A percentile compares a stretch with the other conserved stretches of the same genome.
These are phyloP conservation scores for Diaporthe caulivora DNA, from an alignment of 2,329 filamentous ascomycete species.

Conservation along the genomic window DNA sequence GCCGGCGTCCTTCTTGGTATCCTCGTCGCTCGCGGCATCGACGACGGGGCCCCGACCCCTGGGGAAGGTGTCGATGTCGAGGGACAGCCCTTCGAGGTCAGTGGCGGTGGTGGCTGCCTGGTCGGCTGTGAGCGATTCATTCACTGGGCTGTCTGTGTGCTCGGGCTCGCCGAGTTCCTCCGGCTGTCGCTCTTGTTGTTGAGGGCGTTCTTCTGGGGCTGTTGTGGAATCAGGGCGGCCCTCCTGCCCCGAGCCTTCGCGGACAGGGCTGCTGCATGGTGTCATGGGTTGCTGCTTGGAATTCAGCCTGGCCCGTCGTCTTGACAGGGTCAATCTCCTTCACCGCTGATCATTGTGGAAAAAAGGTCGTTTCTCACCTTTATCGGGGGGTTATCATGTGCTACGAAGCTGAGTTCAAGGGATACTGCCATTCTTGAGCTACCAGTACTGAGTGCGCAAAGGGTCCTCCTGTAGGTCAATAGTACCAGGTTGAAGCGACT, in stretches of 20 bases:
- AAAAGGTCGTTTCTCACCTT: not conserved
- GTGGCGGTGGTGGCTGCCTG: not conserved
- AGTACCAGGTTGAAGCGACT: not conserved
- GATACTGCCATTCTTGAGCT: not conserved
- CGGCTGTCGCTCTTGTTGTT: no score
- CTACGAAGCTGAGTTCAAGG: not conserved
- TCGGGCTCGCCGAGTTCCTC: not conserved
- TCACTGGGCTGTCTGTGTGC: not conserved
- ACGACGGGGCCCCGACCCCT: not conserved
- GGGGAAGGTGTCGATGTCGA: constrained; percentile 2
- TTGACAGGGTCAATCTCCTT: not conserved
- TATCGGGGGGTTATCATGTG: not conserved
- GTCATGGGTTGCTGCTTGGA: constrained; percentile 11
- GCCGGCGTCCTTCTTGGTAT: not conserved
- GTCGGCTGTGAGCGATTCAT: not conserved
- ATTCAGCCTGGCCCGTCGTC: constrained; percentile 8
- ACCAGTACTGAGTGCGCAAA: not conserved
- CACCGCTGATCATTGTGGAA: constrained; percentile 12
- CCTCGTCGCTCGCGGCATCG: not conserved
- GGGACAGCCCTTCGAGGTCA: constrained; percentile 3
- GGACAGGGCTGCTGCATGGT: not conserved
- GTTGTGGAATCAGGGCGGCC: not conserved
- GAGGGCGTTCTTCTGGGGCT: not conserved
- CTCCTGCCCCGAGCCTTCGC: not conserved
- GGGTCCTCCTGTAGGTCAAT: not conserved